Evolutionary conservation across 169 alveolate species (phyloP), one percentile per base, ranked within the genome.

Genomic region (Plasmodium chabaudi): DNA sequence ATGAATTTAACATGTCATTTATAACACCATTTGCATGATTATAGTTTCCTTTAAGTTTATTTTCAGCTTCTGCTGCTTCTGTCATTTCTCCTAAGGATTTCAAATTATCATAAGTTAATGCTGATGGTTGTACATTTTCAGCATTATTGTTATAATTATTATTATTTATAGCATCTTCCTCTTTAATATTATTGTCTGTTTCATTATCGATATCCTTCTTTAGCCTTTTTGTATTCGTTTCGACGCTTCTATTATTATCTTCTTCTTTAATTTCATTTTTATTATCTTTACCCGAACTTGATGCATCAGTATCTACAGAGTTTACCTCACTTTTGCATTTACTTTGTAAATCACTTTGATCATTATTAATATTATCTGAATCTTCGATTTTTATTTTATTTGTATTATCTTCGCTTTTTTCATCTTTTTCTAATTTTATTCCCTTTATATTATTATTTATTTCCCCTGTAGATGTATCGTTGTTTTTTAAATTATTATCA

Each of bases 61-160:
- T 75, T 23, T 64, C 57, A 19, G 10, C 88, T 13, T 61, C 51
- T 17, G 72, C 70, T 7, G 87, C 39, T 63, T 56, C 88, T 42
- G 49, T 39, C 75, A 34, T 34, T 34, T 34, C 42, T 34, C 65
- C 88, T 69, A 77, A 46, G 23, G 25, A 63, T 39, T 77, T 77
- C 34, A 77, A 57, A 39, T 77, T 77, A 57, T 77, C 88, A 77
- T 77, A 77, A 19, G 88, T 77, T 55, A 77, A 69, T 77, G 63
- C 88, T 34, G 88, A 65, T 34, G 42, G 42, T 51, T 77, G 63
- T n/a, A 23, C 70, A 13, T 25, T 17, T 19, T 67, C 77, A 9
- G 23, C 44, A 53, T 56, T 34, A 6, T 46, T 64, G 47, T 46
- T 44, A 0, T 44, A 9, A 12, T 27, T 39, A n/a, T 15, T 53